These are phyloP conservation scores for Obelidium mucronatum DNA, from an alignment of 192 early-diverging fungal species.

Conservation along the genomic window DNA sequence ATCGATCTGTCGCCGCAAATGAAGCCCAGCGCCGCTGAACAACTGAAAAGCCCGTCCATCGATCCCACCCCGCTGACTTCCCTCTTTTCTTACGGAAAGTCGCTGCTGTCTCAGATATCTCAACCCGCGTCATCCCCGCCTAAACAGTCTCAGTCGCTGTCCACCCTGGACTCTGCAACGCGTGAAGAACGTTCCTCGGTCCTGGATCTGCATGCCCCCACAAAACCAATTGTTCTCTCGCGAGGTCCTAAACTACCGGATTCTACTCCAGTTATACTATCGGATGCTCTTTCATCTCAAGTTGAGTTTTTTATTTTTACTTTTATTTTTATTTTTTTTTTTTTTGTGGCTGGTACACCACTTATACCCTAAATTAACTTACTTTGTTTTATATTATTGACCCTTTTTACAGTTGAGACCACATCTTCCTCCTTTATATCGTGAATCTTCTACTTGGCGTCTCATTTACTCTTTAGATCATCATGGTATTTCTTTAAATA, in stretches of 20 bases:
- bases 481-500: constrained; percentile 89
- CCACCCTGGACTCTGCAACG: neutral
- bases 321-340: neutral
- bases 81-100: constrained; percentile 11
- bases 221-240: neutral
- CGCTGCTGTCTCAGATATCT: constrained; percentile 2
- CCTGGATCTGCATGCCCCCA: neutral
- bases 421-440: constrained; percentile 76
- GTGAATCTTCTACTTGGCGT: constrained; percentile 78
- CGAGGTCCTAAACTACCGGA: constrained; percentile 2
- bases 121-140: neutral
- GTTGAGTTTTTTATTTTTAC: neutral
- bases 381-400: too few species aligned
- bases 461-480: constrained; percentile 92
- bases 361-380: neutral
- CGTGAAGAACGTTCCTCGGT: constrained; percentile 14
- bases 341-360: neutral
- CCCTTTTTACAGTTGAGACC: constrained; percentile 81
- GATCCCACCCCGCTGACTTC: neutral
- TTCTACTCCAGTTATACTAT: neutral
- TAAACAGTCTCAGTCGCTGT: neutral
- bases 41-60: neutral
- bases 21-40: neutral
- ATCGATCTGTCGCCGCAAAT: constrained; percentile 11
- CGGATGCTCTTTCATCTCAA: too few species aligned